Evolutionary conservation across 2,329 filamentous ascomycete genomes (phyloP).

Genomic region (Zasmidium citrigriseum): DNA sequence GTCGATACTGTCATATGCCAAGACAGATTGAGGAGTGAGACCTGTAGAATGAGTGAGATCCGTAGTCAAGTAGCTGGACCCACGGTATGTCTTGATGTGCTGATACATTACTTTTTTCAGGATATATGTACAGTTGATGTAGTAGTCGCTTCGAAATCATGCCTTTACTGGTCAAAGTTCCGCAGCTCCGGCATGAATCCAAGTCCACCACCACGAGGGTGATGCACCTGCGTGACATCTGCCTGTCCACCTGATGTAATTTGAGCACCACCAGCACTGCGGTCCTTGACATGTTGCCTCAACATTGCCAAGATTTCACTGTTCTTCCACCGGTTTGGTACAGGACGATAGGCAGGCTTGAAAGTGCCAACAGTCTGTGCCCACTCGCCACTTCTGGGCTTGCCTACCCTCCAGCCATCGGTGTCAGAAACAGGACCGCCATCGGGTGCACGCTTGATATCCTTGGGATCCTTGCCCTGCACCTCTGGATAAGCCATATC

Average conservation of each 20-base stretch:
- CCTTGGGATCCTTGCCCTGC: conserved; percentile 41
- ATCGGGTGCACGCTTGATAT: conserved; percentile 39
- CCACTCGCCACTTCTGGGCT: conserved; percentile 76
- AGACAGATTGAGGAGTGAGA: too few species aligned
- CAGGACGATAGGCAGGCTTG: conserved; percentile 88
- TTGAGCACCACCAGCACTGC: conserved; percentile 62
- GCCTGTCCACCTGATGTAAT: conserved; percentile 42
- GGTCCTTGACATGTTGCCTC: conserved; percentile 74
- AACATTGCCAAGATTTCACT: conserved; percentile 78
- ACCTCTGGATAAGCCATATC: conserved; percentile 46
- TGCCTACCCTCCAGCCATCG: conserved; percentile 47
- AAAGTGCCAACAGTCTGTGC: conserved; percentile 94
- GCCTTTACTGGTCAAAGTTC: conserved; percentile 45
- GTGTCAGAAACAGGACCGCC: conserved; percentile 25
- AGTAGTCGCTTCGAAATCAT: neutral
- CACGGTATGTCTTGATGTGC: neutral
- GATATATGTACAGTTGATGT: conserved; percentile 12
- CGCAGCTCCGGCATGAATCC: conserved; percentile 55
- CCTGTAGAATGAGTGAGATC: too few species aligned
- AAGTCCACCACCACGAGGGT: conserved; percentile 43
- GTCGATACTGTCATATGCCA: neutral
- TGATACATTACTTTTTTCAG: neutral
- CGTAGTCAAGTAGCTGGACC: neutral
- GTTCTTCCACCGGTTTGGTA: conserved; percentile 80
- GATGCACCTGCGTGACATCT: conserved; percentile 22